phyloP scores from a whole-genome alignment of 2,329 filamentous ascomycete genomes.

The Diaporthe caulivora region DNA sequence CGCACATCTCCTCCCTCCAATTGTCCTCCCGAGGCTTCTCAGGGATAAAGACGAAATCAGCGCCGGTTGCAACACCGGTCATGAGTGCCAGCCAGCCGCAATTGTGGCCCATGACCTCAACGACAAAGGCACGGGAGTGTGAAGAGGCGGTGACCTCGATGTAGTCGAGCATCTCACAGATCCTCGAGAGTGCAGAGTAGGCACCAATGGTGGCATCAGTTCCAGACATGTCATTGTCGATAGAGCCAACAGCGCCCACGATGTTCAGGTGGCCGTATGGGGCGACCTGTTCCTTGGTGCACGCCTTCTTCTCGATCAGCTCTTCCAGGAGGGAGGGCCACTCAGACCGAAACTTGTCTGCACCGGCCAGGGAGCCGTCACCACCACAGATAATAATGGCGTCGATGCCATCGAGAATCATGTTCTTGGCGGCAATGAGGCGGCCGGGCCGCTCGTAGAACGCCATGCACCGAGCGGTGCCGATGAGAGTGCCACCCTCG shows the following conservation, averaged over 20 bases:
- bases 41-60: conserved; percentile 97
- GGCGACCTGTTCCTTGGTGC: conserved; percentile 77
- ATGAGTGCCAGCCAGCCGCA: conserved; percentile 98
- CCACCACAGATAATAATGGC: conserved; percentile 97
- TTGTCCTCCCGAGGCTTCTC: conserved; percentile 90
- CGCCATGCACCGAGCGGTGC: conserved; percentile 90
- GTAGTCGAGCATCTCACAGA: conserved; percentile 96
- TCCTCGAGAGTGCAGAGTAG: conserved; percentile 91
- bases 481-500: conserved; percentile 95
- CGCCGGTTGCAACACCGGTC: conserved; percentile 93
- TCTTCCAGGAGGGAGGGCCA: conserved; percentile 92
- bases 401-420: conserved; percentile 93
- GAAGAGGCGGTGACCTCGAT: conserved; percentile 96
- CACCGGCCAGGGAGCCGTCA: conserved; percentile 95
- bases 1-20: conserved; percentile 91
- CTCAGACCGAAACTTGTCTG: conserved; percentile 91
- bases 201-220: conserved; percentile 98
- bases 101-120: conserved; percentile 98
- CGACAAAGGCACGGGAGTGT: conserved; percentile 95
- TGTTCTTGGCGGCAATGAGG: conserved; percentile 89
- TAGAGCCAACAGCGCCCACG: conserved; percentile 94
- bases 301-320: conserved; percentile 79
- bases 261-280: conserved; percentile 93
- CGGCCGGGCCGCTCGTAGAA: conserved; percentile 92
- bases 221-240: conserved; percentile 97